Evolutionary conservation across 768 basidiomycete species (phyloP).

Genomic region (Leccinum olivaceopallidum): DNA sequence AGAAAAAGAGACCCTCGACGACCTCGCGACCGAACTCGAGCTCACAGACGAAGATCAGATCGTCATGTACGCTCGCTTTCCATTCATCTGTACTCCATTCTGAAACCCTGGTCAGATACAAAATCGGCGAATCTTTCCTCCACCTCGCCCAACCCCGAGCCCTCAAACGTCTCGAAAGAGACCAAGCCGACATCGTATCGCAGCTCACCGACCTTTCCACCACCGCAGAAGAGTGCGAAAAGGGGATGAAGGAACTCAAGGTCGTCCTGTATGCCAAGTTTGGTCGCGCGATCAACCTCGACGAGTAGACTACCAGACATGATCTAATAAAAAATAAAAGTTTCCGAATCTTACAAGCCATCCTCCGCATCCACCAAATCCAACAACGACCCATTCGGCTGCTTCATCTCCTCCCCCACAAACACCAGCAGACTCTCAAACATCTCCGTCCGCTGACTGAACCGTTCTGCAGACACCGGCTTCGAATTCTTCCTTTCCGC

Average conservation of each 20-base stretch:
- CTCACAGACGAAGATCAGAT: slow-evolving; percentile 82
- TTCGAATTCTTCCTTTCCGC: slow-evolving; percentile 29
- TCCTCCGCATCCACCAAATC: slow-evolving; percentile 54
- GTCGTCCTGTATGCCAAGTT: slow-evolving; percentile 86
- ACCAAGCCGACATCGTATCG: slow-evolving; percentile 58
- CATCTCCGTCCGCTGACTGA: slow-evolving; percentile 64
- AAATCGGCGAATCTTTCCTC: slow-evolving; percentile 86
- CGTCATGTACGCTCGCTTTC: slow-evolving; percentile 57
- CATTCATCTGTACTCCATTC: slow-evolving; percentile 56
- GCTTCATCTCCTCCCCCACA: slow-evolving; percentile 61
- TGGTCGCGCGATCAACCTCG: slow-evolving; percentile 89
- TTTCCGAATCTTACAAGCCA: slow-evolving; percentile 19
- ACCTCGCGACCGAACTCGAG: slow-evolving; percentile 84
- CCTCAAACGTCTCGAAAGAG: slow-evolving; percentile 66
- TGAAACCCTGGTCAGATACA: slow-evolving; percentile 58
- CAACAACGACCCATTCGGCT: slow-evolving; percentile 63
- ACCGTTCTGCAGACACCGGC: slow-evolving; percentile 47
- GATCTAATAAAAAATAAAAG: too few species aligned
- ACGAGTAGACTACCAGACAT: slow-evolving; percentile 49
- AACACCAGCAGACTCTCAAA: slow-evolving; percentile 69
- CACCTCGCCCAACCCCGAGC: slow-evolving; percentile 74
- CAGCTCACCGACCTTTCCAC: slow-evolving; percentile 52
- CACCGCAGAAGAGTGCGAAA: slow-evolving; percentile 65
- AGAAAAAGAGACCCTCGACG: slow-evolving; percentile 94
- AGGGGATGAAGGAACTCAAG: slow-evolving; percentile 80